Base-by-base conservation (phyloP, 176 grass and related monocot species). In the Eragrostis curvula region DNA sequence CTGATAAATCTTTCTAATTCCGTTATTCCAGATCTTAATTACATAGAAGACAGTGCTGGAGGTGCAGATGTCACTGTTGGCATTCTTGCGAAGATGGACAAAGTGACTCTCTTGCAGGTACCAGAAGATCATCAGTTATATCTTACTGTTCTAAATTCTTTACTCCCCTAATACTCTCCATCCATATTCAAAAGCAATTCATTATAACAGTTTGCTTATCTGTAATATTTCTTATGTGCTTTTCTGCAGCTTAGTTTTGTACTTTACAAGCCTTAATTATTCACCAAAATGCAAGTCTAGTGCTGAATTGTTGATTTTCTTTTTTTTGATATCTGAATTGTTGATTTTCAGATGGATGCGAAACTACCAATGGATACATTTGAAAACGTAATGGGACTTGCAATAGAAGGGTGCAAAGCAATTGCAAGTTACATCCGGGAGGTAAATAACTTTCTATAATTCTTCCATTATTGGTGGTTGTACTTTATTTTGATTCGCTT, bases 91-190 rank as follows among this genome's bases (percentile, higher is more conserved):
- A 98, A 96, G 82, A 96, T 87, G 90, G 93, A 96, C 80, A 98
- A 95, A 91, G 90, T 98, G 46, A 99, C 93, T 86, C 85, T 99
- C 68, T 88, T 99, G 71, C 96, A 99, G 93, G 93, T 99, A 67
- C 76, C 1, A 82, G 55, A 77, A 55, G 10, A 75, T 73, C 77
- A 21, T 78, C 29, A 73, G 46, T 88, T 62, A 62, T 7, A 71
- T 53, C 15, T 53, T 15, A 55, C 76, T 57, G 6, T 8, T 49
- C 40, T 41, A 43, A 55, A 66, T 61, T 73, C 47, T 41, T 42
- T 39, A 65, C 12, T 61, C n/a, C 11, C 23, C 20, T 46, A 36
- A 36, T 57, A 60, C 20, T 39, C 30, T 73, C 68, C 55, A 74
- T 81, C 60, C 68, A 24, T 69, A 8, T 62, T 44, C 44, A 66